Evolutionary conservation across 139 green algal species (phyloP).

Genomic region (Micractinium sp.): DNA sequence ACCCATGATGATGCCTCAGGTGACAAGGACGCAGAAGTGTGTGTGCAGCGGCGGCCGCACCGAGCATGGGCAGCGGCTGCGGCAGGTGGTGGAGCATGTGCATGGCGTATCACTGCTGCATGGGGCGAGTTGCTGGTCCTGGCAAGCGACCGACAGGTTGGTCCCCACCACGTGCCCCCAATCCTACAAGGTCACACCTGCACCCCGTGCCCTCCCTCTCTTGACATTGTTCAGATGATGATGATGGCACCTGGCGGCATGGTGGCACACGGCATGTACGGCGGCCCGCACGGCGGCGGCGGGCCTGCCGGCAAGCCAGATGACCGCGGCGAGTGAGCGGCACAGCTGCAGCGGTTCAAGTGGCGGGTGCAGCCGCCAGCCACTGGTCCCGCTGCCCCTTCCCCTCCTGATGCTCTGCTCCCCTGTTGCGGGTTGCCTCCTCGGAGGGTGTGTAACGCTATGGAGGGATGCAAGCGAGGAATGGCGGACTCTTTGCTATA

Average conservation of each 20-base stretch:
- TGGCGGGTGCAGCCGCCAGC: too few species aligned
- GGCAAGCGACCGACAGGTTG: neutral
- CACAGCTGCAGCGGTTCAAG: neutral
- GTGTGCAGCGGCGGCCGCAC: too few species aligned
- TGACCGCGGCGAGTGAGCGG: neutral
- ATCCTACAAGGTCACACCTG: neutral
- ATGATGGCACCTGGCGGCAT: constrained; percentile 25
- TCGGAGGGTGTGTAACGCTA: neutral
- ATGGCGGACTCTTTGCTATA: too few species aligned
- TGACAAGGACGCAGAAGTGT: neutral
- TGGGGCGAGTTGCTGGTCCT: too few species aligned
- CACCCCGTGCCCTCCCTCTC: neutral
- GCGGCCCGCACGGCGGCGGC: neutral
- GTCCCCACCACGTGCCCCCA: neutral
- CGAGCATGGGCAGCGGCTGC: too few species aligned
- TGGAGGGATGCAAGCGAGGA: too few species aligned
- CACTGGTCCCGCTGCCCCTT: neutral
- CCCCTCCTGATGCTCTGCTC: neutral
- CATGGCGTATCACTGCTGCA: too few species aligned
- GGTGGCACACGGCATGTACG: neutral
- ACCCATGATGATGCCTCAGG: neutral
- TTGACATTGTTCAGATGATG: neutral
- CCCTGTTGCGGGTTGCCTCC: neutral
- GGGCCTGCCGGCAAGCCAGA: neutral
- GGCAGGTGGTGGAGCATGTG: too few species aligned